Base-by-base conservation (phyloP, 176 grass and related monocot genomes). In the Puya raimondii region DNA sequence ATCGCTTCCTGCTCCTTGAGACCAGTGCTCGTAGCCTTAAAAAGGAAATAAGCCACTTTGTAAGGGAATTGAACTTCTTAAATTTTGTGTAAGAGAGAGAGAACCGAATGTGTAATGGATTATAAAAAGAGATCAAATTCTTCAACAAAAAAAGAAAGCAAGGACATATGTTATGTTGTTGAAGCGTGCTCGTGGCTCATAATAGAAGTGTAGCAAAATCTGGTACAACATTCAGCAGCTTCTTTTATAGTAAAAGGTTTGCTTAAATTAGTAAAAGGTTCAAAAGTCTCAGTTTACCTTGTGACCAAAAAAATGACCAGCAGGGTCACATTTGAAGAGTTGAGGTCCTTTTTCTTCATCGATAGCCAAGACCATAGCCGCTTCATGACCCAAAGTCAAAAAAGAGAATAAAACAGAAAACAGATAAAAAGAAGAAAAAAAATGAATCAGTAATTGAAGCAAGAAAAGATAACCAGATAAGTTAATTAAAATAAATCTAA, bases 1-100 rank as follows among this genome's bases (percentile, higher is more conserved):
- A 97, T 97, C 64, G 94, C 94, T 90, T 97, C 94, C 81, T 93
- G 94, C 78, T 97, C 94, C 63, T 97, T 97, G 64, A 97, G 82
- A n/a, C 94, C 94, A n/a, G 94, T 86, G 77, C 89, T 97, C 25
- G 94, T 97, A 73, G 94, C 94, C 94, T 97, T 67, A 51, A 74
- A 72, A 27, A 66, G 54, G 53, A 73, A 65, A 18, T 61, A 17
- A 4, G 56, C 14, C n/a, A 61, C 21, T 61, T n/a, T 70, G 63
- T n/a, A 72, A 0, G 14, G 64, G n/a, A 64, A 66, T 51, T 67
- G 3, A 66, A 15, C 21, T 63, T 53, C 16, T 33, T 54, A 59
- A 64, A 29, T 0, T 42, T 42, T 42, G 33, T 42, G 33, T 42
- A 42, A 42, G 33, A 42, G 4, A 42, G 6, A 42, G 33, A 1